Base-by-base conservation (phyloP, 176 grass and related monocot species). In the Triticum dicoccoides region DNA sequence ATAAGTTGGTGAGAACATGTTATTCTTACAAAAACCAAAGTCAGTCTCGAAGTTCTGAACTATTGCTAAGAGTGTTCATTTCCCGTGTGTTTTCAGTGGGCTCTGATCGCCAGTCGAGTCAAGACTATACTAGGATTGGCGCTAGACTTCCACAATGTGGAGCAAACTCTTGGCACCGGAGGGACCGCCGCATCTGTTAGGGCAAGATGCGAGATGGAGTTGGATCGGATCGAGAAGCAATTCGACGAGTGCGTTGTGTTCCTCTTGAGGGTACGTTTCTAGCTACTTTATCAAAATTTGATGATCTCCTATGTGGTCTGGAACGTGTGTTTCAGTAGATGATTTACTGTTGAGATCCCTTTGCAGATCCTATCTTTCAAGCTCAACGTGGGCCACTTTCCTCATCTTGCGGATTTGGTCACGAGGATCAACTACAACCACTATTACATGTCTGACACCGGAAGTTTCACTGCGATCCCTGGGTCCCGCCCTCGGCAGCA, bases 361-460 rank as follows among this genome's bases (percentile, higher is more conserved):
- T 5, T 85, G 71, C 86, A 98, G 96, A 98, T 98, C 69, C 83
- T 98, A 21, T 98, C 96, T 42, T 96, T 98, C 86, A 98, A 96
- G 87, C 93, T 98, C 24, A 94, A 92, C 30, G 91, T 98, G 21
- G 93, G 96, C n/a, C 96, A 96, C 77, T 98, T 98, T 33, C 91
- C 93, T n/a, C 91, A 96, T 86, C 87, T 98, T 11, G 93, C 88
- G 12, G 97, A 98, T 89, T 89, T 98, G 63, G 97, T 98, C 65
- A 96, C 94, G 12, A 92, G 92, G 71, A 98, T 98, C 76, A 98
- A 98, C 23, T 96, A 98, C 73, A 96, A 98, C 67, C 91, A 91
- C 82, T 96, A 91, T 71, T 98, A 96, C 92, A 96, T 96, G 85
- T 98, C 91, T 1, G 92, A 91, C 74, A 94, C 78, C 14, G 94